These are phyloP conservation scores for Medicago truncatula DNA, from an alignment of 306 rosid genomes.

Conservation along the genomic window MtrunA17r5.0-ANR NC_053047.1:31619001-31619500, in stretches of 20 bases:
- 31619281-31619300: background rate
- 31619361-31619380: slow-evolving; percentile 26
- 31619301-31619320: slow-evolving; percentile 32
- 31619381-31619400: slow-evolving; percentile 1
- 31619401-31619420: background rate
- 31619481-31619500: background rate
- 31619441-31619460: background rate
- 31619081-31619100: slow-evolving; percentile 26
- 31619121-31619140: slow-evolving; percentile 2
- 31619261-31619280: background rate
- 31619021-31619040: background rate
- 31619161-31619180: slow-evolving; percentile 28
- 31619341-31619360: background rate
- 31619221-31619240: background rate
- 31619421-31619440: slow-evolving; percentile 27
- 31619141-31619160: slow-evolving; percentile 5
- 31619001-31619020: background rate
- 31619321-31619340: slow-evolving; percentile 57
- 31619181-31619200: slow-evolving; percentile 4
- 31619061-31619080: background rate
- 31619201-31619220: slow-evolving; percentile 34
- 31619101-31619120: background rate
- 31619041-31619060: background rate
- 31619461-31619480: background rate
- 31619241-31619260: background rate